Base-by-base conservation (phyloP, 2,329 filamentous ascomycete species). In the Aureobasidium melanogenum region DNA sequence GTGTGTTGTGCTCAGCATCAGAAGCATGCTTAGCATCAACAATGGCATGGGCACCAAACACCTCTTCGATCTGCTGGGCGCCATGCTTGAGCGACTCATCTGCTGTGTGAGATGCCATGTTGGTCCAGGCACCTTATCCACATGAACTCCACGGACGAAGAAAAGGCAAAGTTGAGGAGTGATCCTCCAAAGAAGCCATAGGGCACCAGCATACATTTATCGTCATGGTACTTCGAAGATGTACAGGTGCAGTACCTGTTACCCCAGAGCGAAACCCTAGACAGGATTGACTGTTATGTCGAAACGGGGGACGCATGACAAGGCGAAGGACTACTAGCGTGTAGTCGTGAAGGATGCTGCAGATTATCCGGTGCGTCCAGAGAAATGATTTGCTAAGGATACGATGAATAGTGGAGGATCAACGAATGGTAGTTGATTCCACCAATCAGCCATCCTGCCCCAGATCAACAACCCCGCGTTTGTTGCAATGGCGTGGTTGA, bases 81-180 rank as follows among this genome's bases (percentile, higher is more conserved):
- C 58, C 58, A 52, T 51, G 47, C 58, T 60, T 60, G 36, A 60
- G 47, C 22, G 58, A 60, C 9, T 60, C 58, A 34, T 60, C 58
- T 22, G 54, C 54, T 8, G 54, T 57, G 22, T 57, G 32, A 26
- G 54, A 57, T 36, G 54, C 54, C 54, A 57, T 57, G 28, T 9
- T 57, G 14, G 10, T 26, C 19, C 5, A 47, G 6, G 9, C 24
- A n/a, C 44, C 44, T 47, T 28, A 9, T 17, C 8, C 14, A 28
- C 24, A 24, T 17, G 24, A 9, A n/a, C 0, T n/a, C 6, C 10
- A 28, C 15, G 1, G 43, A 46, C 2, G 1, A 6, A 17, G 3
- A 3, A 8, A 30, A 17, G 5, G 22, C 36, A 43, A 28, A 39
- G 15, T 12, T 43, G n/a, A 10, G 24, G 24, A 24, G 7, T 22